A percentile compares a stretch with the other conserved stretches of the same genome.
These are phyloP conservation scores for Lipomyces spencermartinsiae DNA, from an alignment of 805 yeast species.

Conservation along the genomic window DNA sequence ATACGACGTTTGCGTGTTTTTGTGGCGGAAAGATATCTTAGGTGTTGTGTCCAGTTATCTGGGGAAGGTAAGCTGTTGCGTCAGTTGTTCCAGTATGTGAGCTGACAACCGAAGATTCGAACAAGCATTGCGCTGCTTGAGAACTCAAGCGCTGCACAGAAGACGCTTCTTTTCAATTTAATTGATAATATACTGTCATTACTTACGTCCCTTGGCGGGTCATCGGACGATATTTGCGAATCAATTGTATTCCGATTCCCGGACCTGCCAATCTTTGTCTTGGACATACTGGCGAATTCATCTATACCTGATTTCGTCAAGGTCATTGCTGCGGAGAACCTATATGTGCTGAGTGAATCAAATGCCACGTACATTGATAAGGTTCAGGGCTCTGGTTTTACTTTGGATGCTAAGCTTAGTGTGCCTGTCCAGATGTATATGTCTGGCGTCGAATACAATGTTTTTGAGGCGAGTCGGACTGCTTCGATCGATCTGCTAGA, in stretches of 20 bases:
- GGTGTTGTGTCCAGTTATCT: constrained; percentile 46
- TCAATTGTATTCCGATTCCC: constrained; percentile 47
- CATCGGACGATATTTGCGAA: constrained; percentile 30
- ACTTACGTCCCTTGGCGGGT: constrained; percentile 59
- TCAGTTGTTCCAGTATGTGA: not conserved
- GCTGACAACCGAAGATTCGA: constrained; percentile 7
- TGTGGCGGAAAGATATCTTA: constrained; percentile 85
- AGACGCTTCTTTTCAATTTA: constrained; percentile 63
- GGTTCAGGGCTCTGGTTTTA: constrained; percentile 22
- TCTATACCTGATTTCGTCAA: constrained; percentile 23
- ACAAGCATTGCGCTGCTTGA: not conserved
- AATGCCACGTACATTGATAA: constrained; percentile 33
- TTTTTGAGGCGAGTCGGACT: constrained; percentile 19
- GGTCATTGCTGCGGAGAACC: constrained; percentile 43
- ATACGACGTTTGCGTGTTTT: constrained; percentile 72
- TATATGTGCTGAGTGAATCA: constrained; percentile 46
- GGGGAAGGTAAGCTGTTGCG: constrained; percentile 21
- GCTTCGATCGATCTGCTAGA: constrained; percentile 25
- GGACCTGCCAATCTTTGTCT: constrained; percentile 34
- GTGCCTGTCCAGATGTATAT: constrained; percentile 27
- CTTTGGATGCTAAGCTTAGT: not conserved
- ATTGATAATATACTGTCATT: constrained; percentile 77
- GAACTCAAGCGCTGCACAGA: constrained; percentile 46
- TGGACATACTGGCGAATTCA: constrained; percentile 24
- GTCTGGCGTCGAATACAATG: constrained; percentile 31